Evolutionary conservation across 1,139 yeast species (phyloP).

Genomic region (Kodamaea sp.): DNA sequence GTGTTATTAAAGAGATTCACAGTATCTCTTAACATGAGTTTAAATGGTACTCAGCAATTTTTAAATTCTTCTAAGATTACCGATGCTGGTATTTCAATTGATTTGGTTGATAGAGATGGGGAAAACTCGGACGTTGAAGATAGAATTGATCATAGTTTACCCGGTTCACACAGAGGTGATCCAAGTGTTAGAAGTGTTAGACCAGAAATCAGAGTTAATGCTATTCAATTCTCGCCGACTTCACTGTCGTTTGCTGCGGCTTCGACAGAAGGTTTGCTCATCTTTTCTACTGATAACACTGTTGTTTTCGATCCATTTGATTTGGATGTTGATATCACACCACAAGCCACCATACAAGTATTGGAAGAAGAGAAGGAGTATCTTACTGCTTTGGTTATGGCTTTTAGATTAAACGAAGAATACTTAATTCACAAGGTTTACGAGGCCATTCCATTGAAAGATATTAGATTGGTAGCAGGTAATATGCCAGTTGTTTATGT

Average conservation of each 20-base stretch:
- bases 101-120: slow-evolving; percentile 77
- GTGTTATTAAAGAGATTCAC: slow-evolving; percentile 78
- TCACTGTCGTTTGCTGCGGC: slow-evolving; percentile 92
- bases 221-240: slow-evolving; percentile 84
- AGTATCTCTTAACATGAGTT: slow-evolving; percentile 83
- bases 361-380: slow-evolving; percentile 62
- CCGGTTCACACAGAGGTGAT: slow-evolving; percentile 90
- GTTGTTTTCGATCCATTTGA: slow-evolving; percentile 91
- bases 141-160: slow-evolving; percentile 68
- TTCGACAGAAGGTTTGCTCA: slow-evolving; percentile 86
- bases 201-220: slow-evolving; percentile 77
- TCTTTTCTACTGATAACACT: slow-evolving; percentile 75
- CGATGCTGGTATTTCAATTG: slow-evolving; percentile 78
- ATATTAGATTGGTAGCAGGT: slow-evolving; percentile 60
- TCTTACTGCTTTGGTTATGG: slow-evolving; percentile 82
- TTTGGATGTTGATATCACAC: slow-evolving; percentile 88
- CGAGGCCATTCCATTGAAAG: slow-evolving; percentile 72
- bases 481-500: slow-evolving; percentile 78
- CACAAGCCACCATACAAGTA: slow-evolving; percentile 64
- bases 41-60: slow-evolving; percentile 81
- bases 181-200: slow-evolving; percentile 72
- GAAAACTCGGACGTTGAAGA: slow-evolving; percentile 86
- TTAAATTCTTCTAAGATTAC: slow-evolving; percentile 81
- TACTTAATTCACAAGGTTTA: slow-evolving; percentile 70
- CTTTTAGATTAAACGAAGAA: slow-evolving; percentile 85